Evolutionary conservation across 2,329 filamentous ascomycete species (phyloP), one percentile per base, ranked within the genome.

Genomic region (Ophiostoma perfectum): DNA sequence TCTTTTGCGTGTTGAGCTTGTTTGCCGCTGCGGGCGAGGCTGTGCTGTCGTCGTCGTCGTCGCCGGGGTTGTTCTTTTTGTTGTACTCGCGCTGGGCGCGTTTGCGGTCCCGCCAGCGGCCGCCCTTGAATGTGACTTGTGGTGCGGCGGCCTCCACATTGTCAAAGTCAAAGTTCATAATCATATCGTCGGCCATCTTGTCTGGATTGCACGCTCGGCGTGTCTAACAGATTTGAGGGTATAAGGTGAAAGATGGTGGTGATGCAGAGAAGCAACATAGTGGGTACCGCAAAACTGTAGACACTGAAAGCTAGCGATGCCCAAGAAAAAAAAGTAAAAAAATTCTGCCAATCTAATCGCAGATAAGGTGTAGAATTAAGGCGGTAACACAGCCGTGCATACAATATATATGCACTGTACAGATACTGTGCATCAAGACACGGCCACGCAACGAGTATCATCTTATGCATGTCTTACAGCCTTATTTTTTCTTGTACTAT

Each of bases 141-240:
- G 84, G 82, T 70, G 88, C 84, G 67, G 91, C 55, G n/a, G 69
- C 77, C 12, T 90, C 84, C 18, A 81, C 84, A 70, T 91, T 88
- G 41, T 86, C 85, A 69, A 97, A 81, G 74, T 92, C 88, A 77
- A 98, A 97, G 75, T 98, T 98, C 76, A 98, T 82, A 69, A 97
- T 85, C 87, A 99, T 93, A 88, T 96, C 91, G 81, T 98, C 93
- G 66, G 91, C 91, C 93, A 98, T 97, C 38, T 49, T 67, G 63
- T 47, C 18, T 18, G 36, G 8, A 12, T 62, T 44, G 52, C 52
- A n/a, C 4, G 27, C 6, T 14, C 27, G 36, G 36, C 16, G 44
- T 27, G 16, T 38, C 36, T 38, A n/a, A 41, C 62, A 60, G 16
- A 39, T 63, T 39, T 55, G 18, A 9, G 66, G 45, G 5, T 45